These are phyloP conservation scores for Rosa persica DNA, from an alignment of 306 rosid genomes.

Conservation along the genomic window DNA sequence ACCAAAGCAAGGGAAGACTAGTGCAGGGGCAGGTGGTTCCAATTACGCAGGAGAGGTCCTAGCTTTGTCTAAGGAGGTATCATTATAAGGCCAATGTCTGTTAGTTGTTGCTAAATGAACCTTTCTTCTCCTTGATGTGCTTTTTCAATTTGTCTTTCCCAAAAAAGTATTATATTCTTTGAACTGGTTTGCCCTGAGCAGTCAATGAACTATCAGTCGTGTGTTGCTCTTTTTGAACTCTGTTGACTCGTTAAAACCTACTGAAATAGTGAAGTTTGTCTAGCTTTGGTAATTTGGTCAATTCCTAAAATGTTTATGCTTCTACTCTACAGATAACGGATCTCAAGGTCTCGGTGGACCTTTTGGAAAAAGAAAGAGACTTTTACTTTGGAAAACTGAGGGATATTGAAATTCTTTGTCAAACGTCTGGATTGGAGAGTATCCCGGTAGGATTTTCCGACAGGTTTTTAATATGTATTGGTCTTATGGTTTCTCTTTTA, in stretches of 20 bases:
- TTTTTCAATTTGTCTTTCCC: neutral
- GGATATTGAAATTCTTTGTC: constrained; percentile 94
- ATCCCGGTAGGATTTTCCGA: constrained; percentile 67
- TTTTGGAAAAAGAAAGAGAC: constrained; percentile 93
- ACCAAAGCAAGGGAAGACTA: constrained; percentile 57
- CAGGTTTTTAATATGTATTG: neutral
- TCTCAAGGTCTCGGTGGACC: constrained; percentile 83
- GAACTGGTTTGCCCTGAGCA: neutral
- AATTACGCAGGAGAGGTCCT: constrained; percentile 58
- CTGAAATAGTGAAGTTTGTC: neutral
- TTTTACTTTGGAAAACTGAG: constrained; percentile 92
- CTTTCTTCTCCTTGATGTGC: neutral
- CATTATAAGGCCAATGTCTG: constrained; percentile 7
- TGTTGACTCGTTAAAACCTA: neutral
- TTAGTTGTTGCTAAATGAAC: constrained; percentile 8
- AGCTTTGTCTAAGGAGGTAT: constrained; percentile 82
- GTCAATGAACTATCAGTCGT: neutral
- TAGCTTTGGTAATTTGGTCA: neutral
- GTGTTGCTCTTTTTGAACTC: neutral
- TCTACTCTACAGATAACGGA: constrained; percentile 64
- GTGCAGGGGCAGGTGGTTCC: constrained; percentile 40
- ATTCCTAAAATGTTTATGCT: constrained; percentile 9
- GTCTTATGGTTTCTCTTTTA: neutral
- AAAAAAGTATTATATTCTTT: neutral
- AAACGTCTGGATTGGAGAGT: constrained; percentile 64